phyloP scores from a whole-genome alignment of 192 early-diverging fungal genomes.

The Umbelopsis sp. region DNA sequence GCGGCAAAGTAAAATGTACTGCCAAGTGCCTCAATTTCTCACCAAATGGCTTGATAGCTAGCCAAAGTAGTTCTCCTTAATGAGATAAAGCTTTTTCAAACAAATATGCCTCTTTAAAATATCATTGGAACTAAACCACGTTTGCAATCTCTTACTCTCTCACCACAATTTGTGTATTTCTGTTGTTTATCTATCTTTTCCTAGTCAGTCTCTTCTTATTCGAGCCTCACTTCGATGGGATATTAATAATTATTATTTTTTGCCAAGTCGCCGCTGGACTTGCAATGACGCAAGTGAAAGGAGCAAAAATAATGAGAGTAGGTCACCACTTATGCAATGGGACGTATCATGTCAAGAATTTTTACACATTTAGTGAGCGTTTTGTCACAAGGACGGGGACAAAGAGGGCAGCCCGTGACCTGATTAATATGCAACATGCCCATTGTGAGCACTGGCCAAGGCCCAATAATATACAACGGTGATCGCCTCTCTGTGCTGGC shows the following conservation, averaged over 20 bases:
- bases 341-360: slow-evolving; percentile 4
- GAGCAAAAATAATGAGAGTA: not conserved
- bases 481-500: not conserved
- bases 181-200: not conserved
- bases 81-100: too few relatives aligned
- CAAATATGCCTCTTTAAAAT: too few relatives aligned
- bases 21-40: not conserved
- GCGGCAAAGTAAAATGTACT: not conserved
- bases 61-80: not conserved
- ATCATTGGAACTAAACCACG: too few relatives aligned
- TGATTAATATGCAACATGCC: not conserved
- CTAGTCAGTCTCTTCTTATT: not conserved
- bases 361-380: not conserved
- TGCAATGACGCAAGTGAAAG: not conserved
- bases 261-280: not conserved
- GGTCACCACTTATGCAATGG: slow-evolving; percentile 6
- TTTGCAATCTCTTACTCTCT: not conserved
- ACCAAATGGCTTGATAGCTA: not conserved
- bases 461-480: not conserved
- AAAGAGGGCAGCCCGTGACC: not conserved
- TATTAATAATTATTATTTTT: not conserved
- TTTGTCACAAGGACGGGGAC: slow-evolving; percentile 11
- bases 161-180: not conserved
- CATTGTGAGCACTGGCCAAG: slow-evolving; percentile 5
- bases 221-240: not conserved